Base-by-base conservation (phyloP, 2,329 filamentous ascomycete species). In the Chlorencoelia australis region DNA sequence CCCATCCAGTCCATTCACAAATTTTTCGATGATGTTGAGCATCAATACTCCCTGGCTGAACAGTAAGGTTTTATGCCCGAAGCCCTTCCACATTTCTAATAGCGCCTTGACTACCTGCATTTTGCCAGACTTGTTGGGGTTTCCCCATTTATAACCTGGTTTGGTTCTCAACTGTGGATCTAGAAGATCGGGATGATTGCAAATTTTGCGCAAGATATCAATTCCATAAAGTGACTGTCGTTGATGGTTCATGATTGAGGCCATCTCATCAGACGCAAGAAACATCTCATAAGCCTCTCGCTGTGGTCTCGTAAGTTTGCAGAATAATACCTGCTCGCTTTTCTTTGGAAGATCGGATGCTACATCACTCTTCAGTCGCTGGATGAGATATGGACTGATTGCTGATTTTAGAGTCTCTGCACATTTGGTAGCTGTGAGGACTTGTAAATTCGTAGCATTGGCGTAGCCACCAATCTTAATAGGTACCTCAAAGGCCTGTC, bases 1-100 rank as follows among this genome's bases (percentile, higher is more conserved):
- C 5, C 73, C 75, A 21, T 73, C 71, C 27, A 89, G 65, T 8
- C 69, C 67, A 33, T 64, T 66, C 9, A 96, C 69, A 48, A 91
- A 93, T 13, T 75, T 76, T 54, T 98, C 84, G 5, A 98, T 70
- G 25, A 98, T 94, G 50, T 96, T 82, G 9, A 98, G 72, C 86
- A 96, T 96, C 54, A 93, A 87, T 10, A 85, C 79, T 48, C 91
- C 85, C 57, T 98, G 91, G 6, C 84, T 85, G 53, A 98, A 98
- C 0, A 98, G 68, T 9, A 98, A 62, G 1, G 86, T 91, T 61
- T 96, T 98, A 60, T 96, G 88, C 0, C 87, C 88, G 39, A 52
- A 51, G 4, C 79, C 76, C 55, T 82, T 93, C 87, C 89, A 98
- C 53, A 93, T 74, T 41, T 84, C 79, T 5, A 98, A 64, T 3